Conservation (phyloP, 2,329 filamentous ascomycete species). For the Diaporthe sp. region DNA sequence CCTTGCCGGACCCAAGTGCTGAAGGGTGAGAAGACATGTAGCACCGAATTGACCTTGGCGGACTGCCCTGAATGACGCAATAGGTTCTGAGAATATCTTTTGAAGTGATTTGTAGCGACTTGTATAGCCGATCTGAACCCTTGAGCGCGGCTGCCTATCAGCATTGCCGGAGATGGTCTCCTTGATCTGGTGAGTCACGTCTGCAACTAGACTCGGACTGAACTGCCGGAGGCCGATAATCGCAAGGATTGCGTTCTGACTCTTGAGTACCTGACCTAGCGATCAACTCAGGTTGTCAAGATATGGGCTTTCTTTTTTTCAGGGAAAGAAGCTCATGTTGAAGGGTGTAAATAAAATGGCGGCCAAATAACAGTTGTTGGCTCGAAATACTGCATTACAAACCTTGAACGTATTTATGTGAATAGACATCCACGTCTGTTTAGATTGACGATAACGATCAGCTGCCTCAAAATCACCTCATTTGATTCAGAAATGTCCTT, state of each 20-base stretch:
- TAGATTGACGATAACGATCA: no score
- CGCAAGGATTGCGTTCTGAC: not conserved
- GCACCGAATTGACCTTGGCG: not conserved
- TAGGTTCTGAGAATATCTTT: not conserved
- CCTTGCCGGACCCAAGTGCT: not conserved
- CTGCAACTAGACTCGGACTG: not conserved
- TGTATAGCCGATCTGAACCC: not conserved
- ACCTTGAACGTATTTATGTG: no score
- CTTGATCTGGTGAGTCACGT: not conserved
- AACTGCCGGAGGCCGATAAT: not conserved
- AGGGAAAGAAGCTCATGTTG: no score
- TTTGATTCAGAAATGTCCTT: no score
- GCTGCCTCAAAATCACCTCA: no score
- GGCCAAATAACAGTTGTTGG: not conserved
- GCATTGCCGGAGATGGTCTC: not conserved
- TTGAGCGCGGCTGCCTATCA: not conserved
- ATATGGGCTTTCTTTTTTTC: no score
- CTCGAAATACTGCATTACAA: not conserved
- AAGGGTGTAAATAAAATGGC: no score
- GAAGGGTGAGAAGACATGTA: not conserved
- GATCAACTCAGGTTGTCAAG: no score
- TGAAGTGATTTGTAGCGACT: not conserved
- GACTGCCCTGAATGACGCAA: no score
- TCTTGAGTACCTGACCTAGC: not conserved
- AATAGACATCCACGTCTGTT: no score